These are phyloP conservation scores for Ascochyta rabiei DNA, from an alignment of 2,329 filamentous ascomycete species.

Conservation along the genomic window DNA sequence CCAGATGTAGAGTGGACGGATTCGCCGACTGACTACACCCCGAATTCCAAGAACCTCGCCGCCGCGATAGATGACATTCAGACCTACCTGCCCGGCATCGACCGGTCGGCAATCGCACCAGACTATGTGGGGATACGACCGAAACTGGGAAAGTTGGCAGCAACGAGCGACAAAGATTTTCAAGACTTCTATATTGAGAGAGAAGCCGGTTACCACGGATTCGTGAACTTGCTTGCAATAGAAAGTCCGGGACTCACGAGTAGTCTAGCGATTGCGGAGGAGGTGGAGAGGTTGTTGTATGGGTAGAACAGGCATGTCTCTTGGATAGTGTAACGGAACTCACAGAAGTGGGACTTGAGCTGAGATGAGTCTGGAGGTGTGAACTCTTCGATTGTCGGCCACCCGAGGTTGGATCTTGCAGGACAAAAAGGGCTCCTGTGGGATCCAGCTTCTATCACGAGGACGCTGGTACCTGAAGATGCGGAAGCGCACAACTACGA, in stretches of 20 bases:
- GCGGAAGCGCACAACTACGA: no score
- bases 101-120: slow-evolving; percentile 68
- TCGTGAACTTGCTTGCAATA: slow-evolving; percentile 89
- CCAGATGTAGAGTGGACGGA: slow-evolving; percentile 95
- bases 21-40: slow-evolving; percentile 69
- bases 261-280: slow-evolving; percentile 81
- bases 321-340: no score
- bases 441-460: no score
- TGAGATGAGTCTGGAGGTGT: no score
- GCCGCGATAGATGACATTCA: slow-evolving; percentile 76
- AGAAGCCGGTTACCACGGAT: slow-evolving; percentile 79
- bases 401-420: no score
- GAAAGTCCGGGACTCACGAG: slow-evolving; percentile 93
- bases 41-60: slow-evolving; percentile 66
- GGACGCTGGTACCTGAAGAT: no score
- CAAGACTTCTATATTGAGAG: slow-evolving; percentile 81
- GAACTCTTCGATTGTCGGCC: no score
- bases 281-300: slow-evolving; percentile 67
- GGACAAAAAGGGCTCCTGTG: no score
- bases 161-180: slow-evolving; percentile 69
- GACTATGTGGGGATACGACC: slow-evolving; percentile 94
- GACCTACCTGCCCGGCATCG: slow-evolving; percentile 77
- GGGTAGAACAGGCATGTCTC: slow-evolving; percentile 14
- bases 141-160: slow-evolving; percentile 72
- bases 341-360: no score